Base-by-base conservation (phyloP, 805 yeast genomes). In the Blastobotrys chiropterorum region DNA sequence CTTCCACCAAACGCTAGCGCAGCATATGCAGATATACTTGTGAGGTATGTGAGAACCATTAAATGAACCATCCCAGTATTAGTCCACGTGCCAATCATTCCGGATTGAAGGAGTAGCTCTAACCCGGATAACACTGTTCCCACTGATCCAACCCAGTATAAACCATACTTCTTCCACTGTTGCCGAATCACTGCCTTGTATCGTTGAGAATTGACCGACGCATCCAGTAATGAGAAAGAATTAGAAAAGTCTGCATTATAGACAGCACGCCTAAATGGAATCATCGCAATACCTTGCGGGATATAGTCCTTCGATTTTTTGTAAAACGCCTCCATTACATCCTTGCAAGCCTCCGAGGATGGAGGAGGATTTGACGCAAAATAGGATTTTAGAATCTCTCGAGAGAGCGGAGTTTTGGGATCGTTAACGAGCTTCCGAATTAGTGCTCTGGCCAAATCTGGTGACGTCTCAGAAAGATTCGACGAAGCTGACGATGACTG, bases 191-290 rank as follows among this genome's bases (percentile, higher is more conserved):
- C 52, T 2, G 61, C 60, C 8, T 76, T 64, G 65, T 81, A 83
- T 56, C 78, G 74, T 11, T 72, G 65, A 44, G 79, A 77, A 1
- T 82, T 89, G 1, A 81, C 76, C 0, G 94, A 81, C 46, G 74
- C 61, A 55, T 83, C 86, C 19, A 86, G 72, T 44, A 84, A 65
- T 46, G 72, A 72, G 40, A 84, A 65, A 0, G 90, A 87, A 42
- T 72, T 70, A 22, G 73, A 71, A 53, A 82, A 72, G 47, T 83
- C 80, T 1, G 80, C 85, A 55, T 78, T 72, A 67, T 73, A 82
- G 1, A 85, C 63, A n/a, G 81, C 72, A 42, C 74, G 65, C 16
- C 90, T 65, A 54, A 85, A 78, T 2, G 90, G 86, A n/a, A 85
- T 75, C 70, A 82, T 71, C 2, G 84, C 81, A 22, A 55, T 31